Percentiles rank a stretch among this genome's conserved stretches.
phyloP scores from a whole-genome alignment of 768 basidiomycete species.

The Hydnomerulius pinastri region DNA sequence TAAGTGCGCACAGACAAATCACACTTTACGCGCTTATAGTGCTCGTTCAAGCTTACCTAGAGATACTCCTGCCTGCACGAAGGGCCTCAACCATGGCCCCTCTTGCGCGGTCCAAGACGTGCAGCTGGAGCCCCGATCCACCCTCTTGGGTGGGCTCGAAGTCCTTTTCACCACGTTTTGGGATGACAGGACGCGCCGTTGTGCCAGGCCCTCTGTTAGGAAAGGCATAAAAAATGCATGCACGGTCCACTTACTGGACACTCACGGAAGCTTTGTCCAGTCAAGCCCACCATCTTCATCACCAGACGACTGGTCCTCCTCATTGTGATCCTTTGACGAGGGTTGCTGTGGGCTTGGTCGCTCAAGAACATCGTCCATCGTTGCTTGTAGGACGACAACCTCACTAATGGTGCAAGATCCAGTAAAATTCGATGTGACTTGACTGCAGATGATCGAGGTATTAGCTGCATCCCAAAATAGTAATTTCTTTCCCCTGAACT shows the following conservation, averaged over 20 bases:
- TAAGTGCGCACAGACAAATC: neutral
- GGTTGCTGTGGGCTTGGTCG: conserved; percentile 27
- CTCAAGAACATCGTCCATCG: conserved; percentile 68
- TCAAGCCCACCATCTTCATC: conserved; percentile 81
- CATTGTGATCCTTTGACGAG: conserved; percentile 19
- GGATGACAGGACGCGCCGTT: conserved; percentile 69
- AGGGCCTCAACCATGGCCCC: conserved; percentile 88
- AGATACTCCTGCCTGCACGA: conserved; percentile 68
- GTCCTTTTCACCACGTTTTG: conserved; percentile 96
- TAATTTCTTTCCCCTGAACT: neutral
- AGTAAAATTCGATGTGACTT: neutral
- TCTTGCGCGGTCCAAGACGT: conserved; percentile 78
- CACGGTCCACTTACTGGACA: conserved; percentile 1
- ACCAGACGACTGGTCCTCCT: conserved; percentile 54
- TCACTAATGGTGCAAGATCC: too few species aligned
- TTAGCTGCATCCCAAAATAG: neutral
- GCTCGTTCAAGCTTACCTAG: conserved; percentile 53
- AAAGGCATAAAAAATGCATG: conserved; percentile 4
- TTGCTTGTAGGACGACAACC: neutral
- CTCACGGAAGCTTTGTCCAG: conserved; percentile 78
- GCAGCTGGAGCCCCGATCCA: conserved; percentile 76
- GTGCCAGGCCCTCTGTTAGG: conserved; percentile 22
- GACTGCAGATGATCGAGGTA: neutral
- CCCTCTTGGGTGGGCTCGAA: conserved; percentile 76
- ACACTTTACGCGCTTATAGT: neutral